Conservation (phyloP, 2,329 filamentous ascomycete species). For the Dothistroma septosporum region DNA sequence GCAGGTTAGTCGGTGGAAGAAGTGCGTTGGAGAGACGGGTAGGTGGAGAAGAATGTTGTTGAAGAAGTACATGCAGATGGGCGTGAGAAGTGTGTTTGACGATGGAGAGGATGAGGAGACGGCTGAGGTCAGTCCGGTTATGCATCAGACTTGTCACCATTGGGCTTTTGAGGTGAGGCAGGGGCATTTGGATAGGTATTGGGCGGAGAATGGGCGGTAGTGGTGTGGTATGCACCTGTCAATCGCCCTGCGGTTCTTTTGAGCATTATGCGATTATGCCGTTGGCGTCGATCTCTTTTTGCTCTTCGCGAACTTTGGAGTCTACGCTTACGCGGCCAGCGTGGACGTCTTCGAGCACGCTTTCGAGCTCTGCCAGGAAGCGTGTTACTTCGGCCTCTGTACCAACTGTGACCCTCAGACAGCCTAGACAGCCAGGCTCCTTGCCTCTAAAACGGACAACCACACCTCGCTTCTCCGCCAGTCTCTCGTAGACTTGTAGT, state of each 20-base stretch:
- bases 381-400: constrained; percentile 80
- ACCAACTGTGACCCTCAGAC: constrained; percentile 85
- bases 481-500: constrained; percentile 71
- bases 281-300: constrained; percentile 49
- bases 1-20: constrained; percentile 51
- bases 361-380: constrained; percentile 65
- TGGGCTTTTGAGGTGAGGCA: constrained; percentile 34
- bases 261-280: constrained; percentile 41
- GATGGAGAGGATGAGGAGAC: constrained; percentile 39
- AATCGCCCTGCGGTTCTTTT: neutral
- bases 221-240: neutral
- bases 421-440: constrained; percentile 84
- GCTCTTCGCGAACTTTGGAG: constrained; percentile 37
- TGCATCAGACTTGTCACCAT: constrained; percentile 47
- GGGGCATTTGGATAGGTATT: constrained; percentile 48
- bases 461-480: constrained; percentile 83
- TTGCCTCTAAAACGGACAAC: constrained; percentile 92
- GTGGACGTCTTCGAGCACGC: constrained; percentile 49
- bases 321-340: constrained; percentile 32
- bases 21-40: constrained; percentile 51
- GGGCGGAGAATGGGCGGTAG: constrained; percentile 31
- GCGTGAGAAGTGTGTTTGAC: constrained; percentile 49
- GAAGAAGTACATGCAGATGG: constrained; percentile 49
- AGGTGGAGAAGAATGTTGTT: constrained; percentile 50
- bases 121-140: constrained; percentile 50